Evolutionary conservation across 2,329 filamentous ascomycete species (phyloP).

Genomic region (Scolecobasidium constrictum): DNA sequence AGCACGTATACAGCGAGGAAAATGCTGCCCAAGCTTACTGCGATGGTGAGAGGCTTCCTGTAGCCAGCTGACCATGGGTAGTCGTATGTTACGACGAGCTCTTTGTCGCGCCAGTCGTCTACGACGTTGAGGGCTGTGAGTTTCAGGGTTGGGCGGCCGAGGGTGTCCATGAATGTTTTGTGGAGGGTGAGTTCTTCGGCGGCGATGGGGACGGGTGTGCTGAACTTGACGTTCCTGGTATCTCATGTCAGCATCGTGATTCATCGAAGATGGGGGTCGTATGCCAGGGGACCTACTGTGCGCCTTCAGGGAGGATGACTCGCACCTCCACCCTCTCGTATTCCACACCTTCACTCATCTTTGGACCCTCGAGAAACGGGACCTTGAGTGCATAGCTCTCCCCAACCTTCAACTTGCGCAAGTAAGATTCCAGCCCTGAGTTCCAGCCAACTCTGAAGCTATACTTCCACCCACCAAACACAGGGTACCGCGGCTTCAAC

Average conservation of each 20-base stretch:
- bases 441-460: conserved; percentile 97
- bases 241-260: conserved; percentile 12
- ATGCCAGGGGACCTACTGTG: conserved; percentile 49
- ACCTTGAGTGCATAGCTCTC: conserved; percentile 79
- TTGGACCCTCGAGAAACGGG: conserved; percentile 87
- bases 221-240: conserved; percentile 67
- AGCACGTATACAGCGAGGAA: conserved; percentile 67
- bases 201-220: conserved; percentile 61
- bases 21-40: conserved; percentile 59
- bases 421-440: conserved; percentile 64
- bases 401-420: conserved; percentile 52
- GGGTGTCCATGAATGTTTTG: conserved; percentile 86
- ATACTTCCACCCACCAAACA: conserved; percentile 98
- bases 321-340: conserved; percentile 74
- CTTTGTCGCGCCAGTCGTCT: conserved; percentile 77
- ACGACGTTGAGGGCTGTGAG: conserved; percentile 78
- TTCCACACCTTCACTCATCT: conserved; percentile 71
- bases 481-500: conserved; percentile 85
- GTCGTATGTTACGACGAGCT: conserved; percentile 76
- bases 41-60: conserved; percentile 78
- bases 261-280: neutral
- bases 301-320: conserved; percentile 83
- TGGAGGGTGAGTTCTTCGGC: conserved; percentile 53
- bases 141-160: conserved; percentile 73
- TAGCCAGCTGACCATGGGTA: conserved; percentile 64